Evolutionary conservation across 352 stramenopile genomes (phyloP), one percentile per base, ranked within the genome.

Genomic region (Phytopythium boreale): DNA sequence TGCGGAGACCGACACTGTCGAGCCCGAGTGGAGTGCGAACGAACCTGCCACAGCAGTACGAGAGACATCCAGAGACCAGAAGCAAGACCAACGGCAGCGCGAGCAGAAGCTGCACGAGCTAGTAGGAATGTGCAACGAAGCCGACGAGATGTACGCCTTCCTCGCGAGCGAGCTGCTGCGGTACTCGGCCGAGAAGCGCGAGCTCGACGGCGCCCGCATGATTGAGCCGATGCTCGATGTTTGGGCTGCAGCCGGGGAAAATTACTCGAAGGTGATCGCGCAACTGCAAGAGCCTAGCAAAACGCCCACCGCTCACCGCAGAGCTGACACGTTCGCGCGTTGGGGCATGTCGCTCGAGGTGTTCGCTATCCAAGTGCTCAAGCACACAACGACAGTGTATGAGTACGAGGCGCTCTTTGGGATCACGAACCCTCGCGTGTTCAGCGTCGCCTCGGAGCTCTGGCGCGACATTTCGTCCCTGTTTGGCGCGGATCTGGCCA

Each of bases 151-250:
- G 31, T 90, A 87, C 44, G 64, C 72, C 8, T 85, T 89, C 49
- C 60, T 89, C 12, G 65, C 70, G 0, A 68, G 69, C 39, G 78
- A 89, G 43, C 61, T 88, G 11, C 70, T 84, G 51, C 75, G 66
- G 0, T 61, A 77, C n/a, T n/a, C 53, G 14, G 41, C 71, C 26
- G 55, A 75, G 20, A 72, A 80, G 19, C 64, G 70, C 26, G 59
- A 76, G 0, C 52, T 72, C 24, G 67, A 87, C 61, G 46, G 57
- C 9, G 53, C 68, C 2, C 68, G 77, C 10, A 75, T 69, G 0
- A 70, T 91, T 12, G 72, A 76, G 15, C 77, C 88, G 53, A 84
- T 92, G 67, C 67, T 90, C 20, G 81, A 91, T 34, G 78, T 88
- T 6, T 88, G 79, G 82, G 74, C 85, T 22, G 70, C 81, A 5